Evolutionary conservation across 805 yeast genomes (phyloP).

Genomic region (Starmerella stigmatis): DNA sequence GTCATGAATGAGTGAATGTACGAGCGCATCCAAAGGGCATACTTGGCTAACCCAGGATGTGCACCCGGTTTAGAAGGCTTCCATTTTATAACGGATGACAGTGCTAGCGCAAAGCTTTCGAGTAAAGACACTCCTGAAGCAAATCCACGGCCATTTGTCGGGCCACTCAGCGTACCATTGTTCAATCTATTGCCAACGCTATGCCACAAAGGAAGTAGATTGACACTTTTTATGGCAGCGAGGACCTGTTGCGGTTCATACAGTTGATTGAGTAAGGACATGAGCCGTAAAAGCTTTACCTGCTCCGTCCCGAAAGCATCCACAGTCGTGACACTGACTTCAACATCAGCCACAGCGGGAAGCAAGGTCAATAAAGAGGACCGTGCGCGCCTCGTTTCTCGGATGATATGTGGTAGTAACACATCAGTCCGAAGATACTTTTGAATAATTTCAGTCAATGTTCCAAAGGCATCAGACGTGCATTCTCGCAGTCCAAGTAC

Average conservation of each 20-base stretch:
- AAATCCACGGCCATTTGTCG: constrained; percentile 37
- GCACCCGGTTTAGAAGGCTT: constrained; percentile 50
- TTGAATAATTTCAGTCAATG: constrained; percentile 5
- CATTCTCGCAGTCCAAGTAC: constrained; percentile 13
- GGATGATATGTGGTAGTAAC: not conserved
- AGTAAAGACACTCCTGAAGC: constrained; percentile 75
- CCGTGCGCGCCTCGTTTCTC: constrained; percentile 7
- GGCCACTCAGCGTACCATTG: constrained; percentile 39
- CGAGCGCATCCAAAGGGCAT: not conserved
- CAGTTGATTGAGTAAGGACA: constrained; percentile 80
- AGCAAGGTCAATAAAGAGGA: not conserved
- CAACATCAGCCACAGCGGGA: constrained; percentile 2
- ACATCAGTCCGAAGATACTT: constrained; percentile 5
- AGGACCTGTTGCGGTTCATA: constrained; percentile 38
- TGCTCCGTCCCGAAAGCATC: constrained; percentile 78
- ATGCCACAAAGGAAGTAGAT: constrained; percentile 67
- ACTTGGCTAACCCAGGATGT: constrained; percentile 35
- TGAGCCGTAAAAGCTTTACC: constrained; percentile 70
- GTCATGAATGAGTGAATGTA: not conserved
- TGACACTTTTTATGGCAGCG: constrained; percentile 42
- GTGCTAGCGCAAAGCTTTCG: constrained; percentile 74
- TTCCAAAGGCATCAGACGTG: constrained; percentile 9
- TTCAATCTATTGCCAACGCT: constrained; percentile 63
- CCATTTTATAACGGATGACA: not conserved
- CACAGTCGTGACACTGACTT: constrained; percentile 35